These are phyloP conservation scores for Cupressus sempervirens DNA, from an alignment of 75 land plant species.

Conservation along the genomic window DNA sequence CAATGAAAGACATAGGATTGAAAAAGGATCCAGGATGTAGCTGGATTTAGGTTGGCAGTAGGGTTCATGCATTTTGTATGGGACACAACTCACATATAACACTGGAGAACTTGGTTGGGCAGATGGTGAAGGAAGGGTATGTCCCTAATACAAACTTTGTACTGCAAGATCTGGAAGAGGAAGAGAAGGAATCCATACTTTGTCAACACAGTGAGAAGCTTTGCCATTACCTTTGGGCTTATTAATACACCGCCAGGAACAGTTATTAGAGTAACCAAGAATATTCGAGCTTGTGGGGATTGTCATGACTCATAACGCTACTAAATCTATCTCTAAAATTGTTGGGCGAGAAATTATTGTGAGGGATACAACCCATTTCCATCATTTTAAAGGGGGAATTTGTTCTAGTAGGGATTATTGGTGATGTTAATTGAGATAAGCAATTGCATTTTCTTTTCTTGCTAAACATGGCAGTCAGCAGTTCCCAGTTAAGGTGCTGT, in stretches of 20 bases:
- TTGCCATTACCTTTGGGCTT: constrained; percentile 20
- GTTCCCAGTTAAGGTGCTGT: neutral
- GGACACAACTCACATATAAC: constrained; percentile 12
- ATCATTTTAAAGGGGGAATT: constrained; percentile 13
- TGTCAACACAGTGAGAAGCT: constrained; percentile 13
- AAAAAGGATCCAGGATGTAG: constrained; percentile 18
- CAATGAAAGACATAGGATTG: constrained; percentile 19
- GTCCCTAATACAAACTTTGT: constrained; percentile 11
- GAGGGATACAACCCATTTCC: constrained; percentile 13
- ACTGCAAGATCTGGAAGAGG: constrained; percentile 7
- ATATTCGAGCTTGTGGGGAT: constrained; percentile 18
- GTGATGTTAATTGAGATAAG: neutral
- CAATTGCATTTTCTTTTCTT: neutral
- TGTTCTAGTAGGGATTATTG: constrained; percentile 17
- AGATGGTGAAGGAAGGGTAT: constrained; percentile 12
- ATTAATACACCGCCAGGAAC: constrained; percentile 6
- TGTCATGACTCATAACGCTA: constrained; percentile 12
- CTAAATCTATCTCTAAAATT: constrained; percentile 14
- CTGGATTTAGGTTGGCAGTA: constrained; percentile 17
- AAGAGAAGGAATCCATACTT: constrained; percentile 15
- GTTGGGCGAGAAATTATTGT: constrained; percentile 13
- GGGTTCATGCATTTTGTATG: constrained; percentile 17
- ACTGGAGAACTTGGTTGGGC: neutral
- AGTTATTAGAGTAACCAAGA: constrained; percentile 11
- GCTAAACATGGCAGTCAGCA: neutral